Evolutionary conservation across 2,329 filamentous ascomycete genomes (phyloP), one percentile per base, ranked within the genome.

Genomic region (Polytolypa hystricis): DNA sequence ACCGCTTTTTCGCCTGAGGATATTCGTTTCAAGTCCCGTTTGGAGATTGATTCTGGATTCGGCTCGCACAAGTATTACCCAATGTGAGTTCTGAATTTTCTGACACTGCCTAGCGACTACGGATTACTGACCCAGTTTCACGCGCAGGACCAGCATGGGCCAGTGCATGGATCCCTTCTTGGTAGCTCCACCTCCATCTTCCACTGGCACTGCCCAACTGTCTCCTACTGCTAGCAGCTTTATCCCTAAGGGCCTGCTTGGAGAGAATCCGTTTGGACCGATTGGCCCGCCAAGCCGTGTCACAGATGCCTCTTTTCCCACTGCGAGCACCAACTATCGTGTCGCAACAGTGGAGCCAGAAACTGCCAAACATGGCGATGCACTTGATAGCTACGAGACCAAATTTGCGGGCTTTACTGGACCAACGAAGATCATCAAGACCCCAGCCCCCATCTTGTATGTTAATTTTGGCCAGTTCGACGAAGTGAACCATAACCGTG

Each of bases 171-270:
- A 58, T 41, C 54, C 54, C 10, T 59, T 59, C 42, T 39, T 47
- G 35, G 42, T 46, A 21, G 42, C 50, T 26, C 30, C 44, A 17
- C 42, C 50, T 26, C 30, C 44, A 17, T 40, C 39, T 26, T 29
- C 42, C 16, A 39, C 46, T 35, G 43, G 30, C 15, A 44, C 45
- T 25, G 38, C 39, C 12, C 50, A 73, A 44, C 59, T 84, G 15
- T 82, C 78, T 3, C 74, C 79, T 1, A 79, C 71, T 5, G 77
- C 78, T 1, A 73, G 71, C 1, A 52, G 67, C 1, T 83, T 83
- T 46, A 71, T 67, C 11, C 79, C 79, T 4, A 57, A 66, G 35
- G 49, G 50, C 11, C 44, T 48, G 36, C 23, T 31, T 25, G 21
- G 21, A 25, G 28, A 41, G 11, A 30, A 40, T n/a, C 39, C 40